Evolutionary conservation across 257 asterid genomes (phyloP), one percentile per base, ranked within the genome.

Genomic region (Fraxinus anomala): DNA sequence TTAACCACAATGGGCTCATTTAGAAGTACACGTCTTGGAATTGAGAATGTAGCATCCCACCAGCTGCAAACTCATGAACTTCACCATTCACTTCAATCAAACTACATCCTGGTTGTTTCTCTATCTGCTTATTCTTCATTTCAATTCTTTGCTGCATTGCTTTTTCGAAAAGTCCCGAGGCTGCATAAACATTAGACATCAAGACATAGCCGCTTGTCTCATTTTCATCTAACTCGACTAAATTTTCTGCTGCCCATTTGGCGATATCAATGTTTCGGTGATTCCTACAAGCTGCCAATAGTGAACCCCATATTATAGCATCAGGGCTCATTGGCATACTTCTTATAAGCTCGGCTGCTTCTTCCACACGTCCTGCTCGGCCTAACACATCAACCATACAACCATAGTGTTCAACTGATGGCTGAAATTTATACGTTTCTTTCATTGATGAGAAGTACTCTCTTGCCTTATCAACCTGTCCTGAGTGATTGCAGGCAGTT

Each of bases 371-470:
- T 16, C 97, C 98, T n/a, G 89, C 86, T 75, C 93, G 85, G 49
- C 94, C 94, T 63, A 93, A 81, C 36, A 81, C 86, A 82, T 93
- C 98, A 24, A 93, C 81, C 80, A 91, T 30, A 65, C 97, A 91
- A 71, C 97, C 94, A 49, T 87, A 91, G 70, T 93, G 96, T 68
- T 89, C 76, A 31, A 89, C 75, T 23, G 79, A 78, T 42, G 97
- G 91, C 30, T 87, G 79, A 3, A 91, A 83, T 1, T 82, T 76
- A 33, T 88, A 88, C 2, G 21, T 74, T 31, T 77, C 85, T 24
- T 12, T 82, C 94, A 93, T 87, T 66, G 79, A 17, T 49, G 56
- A 42, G 37, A 91, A 88, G 76, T 83, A 85, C 72, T 84, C 69
- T 70, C 82, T 86, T 12, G 96, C 95, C 78, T 42, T 85, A 33